A percentile compares a stretch with the other conserved stretches of the same genome.
Evolutionary conservation across 805 yeast species (phyloP).

Genomic region (Saturnispora mendoncae): DNA sequence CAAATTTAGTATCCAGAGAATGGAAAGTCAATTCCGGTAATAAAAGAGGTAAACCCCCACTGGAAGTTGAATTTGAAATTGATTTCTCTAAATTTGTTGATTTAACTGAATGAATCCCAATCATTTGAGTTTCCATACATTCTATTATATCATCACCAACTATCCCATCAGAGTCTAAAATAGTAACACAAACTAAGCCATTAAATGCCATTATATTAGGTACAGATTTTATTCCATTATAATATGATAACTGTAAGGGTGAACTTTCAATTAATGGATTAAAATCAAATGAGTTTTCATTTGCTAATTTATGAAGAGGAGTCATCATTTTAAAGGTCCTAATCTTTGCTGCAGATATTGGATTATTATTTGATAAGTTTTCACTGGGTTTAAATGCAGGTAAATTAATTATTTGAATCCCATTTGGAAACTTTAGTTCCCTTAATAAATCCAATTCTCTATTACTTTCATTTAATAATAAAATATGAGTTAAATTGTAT

Average conservation of each 20-base stretch:
- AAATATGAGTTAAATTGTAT: conserved; percentile 46
- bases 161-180: conserved; percentile 29
- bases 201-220: conserved; percentile 10
- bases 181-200: conserved; percentile 31
- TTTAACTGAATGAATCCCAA: conserved; percentile 31
- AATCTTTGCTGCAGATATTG: conserved; percentile 44
- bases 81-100: conserved; percentile 16
- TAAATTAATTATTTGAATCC: conserved; percentile 10
- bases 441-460: conserved; percentile 25
- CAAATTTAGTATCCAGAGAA: conserved; percentile 24
- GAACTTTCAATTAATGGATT: conserved; percentile 32
- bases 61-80: neutral
- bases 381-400: conserved; percentile 5
- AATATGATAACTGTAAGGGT: conserved; percentile 35
- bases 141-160: conserved; percentile 28
- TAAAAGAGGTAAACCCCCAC: conserved; percentile 22
- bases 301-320: conserved; percentile 38
- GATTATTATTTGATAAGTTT: conserved; percentile 30
- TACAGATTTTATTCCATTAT: conserved; percentile 16
- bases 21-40: conserved; percentile 14
- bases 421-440: conserved; percentile 9
- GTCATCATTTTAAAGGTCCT: conserved; percentile 43
- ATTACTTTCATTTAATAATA: conserved; percentile 32
- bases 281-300: conserved; percentile 30
- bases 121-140: conserved; percentile 34